Evolutionary conservation across 805 yeast genomes (phyloP), one percentile per base, ranked within the genome.

Genomic region (Saccharomycopsis malanga): DNA sequence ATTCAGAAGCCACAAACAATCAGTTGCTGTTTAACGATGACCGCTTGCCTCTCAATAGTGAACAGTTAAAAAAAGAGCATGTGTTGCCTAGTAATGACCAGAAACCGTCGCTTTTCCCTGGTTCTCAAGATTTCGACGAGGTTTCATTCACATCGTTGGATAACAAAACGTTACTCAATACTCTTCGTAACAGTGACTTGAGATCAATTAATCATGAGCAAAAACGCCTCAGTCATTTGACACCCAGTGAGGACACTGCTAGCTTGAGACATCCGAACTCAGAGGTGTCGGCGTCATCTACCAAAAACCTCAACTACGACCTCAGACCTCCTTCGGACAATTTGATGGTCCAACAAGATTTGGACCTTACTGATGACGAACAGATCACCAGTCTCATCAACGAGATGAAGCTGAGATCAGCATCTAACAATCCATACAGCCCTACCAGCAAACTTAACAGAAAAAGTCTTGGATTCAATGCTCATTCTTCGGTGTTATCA

Each of bases 331-430:
- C 54, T 14, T 3, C 29, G 3, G 48, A 43, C 10, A 39, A 45
- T 24, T 14, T 10, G 18, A 15, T 45, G 32, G 34, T 48, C 10
- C 40, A 29, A 25, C 25, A 51, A 35, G 54, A 51, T 34, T 45
- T 51, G n/a, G 53, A 48, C 25, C 36, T 48, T 18, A 37, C 50
- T 17, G 54, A 51, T 24, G 54, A 51, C 29, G 53, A 50, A 25
- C 54, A 51, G 38, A 36, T 51, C 18, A 48, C 49, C 22, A 48
- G 30, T 15, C 43, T 48, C 42, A 51, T 51, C 27, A 48, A 46
- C n/a, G 52, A 49, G 25, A 51, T 51, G 54, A 42, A 41, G 36
- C 32, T 39, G 22, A 27, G 38, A 22, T 17, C 12, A 15, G 21
- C 39, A 4, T 10, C 30, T 21, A 22, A 38, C 5, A 38, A 7